Conservation (phyloP, 305 asterid species). For the Fraxinus baroniana region DNA sequence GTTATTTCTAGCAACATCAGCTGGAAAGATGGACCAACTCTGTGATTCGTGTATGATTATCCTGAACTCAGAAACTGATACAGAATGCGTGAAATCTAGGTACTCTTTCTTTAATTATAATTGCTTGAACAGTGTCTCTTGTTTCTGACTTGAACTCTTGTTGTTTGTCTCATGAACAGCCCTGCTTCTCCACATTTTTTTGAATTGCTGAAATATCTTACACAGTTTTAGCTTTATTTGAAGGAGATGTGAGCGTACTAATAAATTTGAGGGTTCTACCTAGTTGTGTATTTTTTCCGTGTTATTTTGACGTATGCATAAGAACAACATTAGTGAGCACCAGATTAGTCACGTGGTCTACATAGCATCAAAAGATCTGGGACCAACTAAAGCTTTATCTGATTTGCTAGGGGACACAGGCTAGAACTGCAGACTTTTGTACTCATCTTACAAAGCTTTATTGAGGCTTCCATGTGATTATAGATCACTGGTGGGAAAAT, state of each 20-base stretch:
- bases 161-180: slow-evolving; percentile 17
- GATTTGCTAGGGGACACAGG: slow-evolving; percentile 4
- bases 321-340: neutral
- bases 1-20: slow-evolving; percentile 71
- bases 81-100: slow-evolving; percentile 58
- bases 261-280: neutral
- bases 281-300: slow-evolving; percentile 2
- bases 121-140: neutral
- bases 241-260: slow-evolving; percentile 18
- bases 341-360: slow-evolving; percentile 9
- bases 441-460: neutral
- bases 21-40: slow-evolving; percentile 67
- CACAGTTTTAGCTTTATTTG: slow-evolving; percentile 10
- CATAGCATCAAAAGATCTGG: slow-evolving; percentile 9
- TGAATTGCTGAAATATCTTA: slow-evolving; percentile 7
- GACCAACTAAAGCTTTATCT: slow-evolving; percentile 9
- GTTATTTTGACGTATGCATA: slow-evolving; percentile 4
- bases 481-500: neutral
- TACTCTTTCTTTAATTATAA: slow-evolving; percentile 32
- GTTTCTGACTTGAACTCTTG: slow-evolving; percentile 8
- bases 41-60: slow-evolving; percentile 81
- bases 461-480: neutral
- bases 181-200: neutral
- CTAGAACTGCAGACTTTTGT: slow-evolving; percentile 19
- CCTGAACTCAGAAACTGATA: slow-evolving; percentile 54